These are phyloP conservation scores for Naganishia friedmannii DNA, from an alignment of 768 basidiomycete species.

Conservation along the genomic window DNA sequence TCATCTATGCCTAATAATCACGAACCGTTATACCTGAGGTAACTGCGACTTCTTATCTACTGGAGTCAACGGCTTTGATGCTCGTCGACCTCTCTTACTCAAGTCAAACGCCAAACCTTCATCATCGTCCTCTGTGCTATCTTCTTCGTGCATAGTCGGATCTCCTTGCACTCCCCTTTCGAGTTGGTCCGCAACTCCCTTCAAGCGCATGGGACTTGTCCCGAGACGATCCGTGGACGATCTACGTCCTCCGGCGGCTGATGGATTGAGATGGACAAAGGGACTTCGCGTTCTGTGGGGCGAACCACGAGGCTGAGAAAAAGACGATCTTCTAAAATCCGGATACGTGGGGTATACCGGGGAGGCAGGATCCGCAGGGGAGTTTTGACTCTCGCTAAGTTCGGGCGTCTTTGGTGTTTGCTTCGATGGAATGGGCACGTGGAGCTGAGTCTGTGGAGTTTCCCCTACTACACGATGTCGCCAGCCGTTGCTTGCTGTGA, in stretches of 20 bases:
- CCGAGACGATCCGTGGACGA: constrained; percentile 12
- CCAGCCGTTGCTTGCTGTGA: neutral
- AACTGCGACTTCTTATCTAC: constrained; percentile 9
- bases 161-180: neutral
- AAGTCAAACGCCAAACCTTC: constrained; percentile 45
- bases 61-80: constrained; percentile 35
- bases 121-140: constrained; percentile 34
- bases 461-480: neutral
- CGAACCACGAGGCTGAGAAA: constrained; percentile 17
- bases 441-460: neutral
- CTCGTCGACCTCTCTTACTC: constrained; percentile 39
- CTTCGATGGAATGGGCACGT: neutral
- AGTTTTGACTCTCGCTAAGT: neutral
- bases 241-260: neutral
- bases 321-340: constrained; percentile 10
- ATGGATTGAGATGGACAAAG: constrained; percentile 10
- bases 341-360: constrained; percentile 2
- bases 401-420: constrained; percentile 9
- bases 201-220: constrained; percentile 31
- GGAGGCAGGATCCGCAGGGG: constrained; percentile 1
- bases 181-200: constrained; percentile 1
- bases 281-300: constrained; percentile 20
- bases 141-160: constrained; percentile 22
- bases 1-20: neutral
- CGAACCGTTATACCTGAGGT: constrained; percentile 9